Evolutionary conservation across 2,329 filamentous ascomycete species (phyloP).

Genomic region (Taxawa tesnikishii): DNA sequence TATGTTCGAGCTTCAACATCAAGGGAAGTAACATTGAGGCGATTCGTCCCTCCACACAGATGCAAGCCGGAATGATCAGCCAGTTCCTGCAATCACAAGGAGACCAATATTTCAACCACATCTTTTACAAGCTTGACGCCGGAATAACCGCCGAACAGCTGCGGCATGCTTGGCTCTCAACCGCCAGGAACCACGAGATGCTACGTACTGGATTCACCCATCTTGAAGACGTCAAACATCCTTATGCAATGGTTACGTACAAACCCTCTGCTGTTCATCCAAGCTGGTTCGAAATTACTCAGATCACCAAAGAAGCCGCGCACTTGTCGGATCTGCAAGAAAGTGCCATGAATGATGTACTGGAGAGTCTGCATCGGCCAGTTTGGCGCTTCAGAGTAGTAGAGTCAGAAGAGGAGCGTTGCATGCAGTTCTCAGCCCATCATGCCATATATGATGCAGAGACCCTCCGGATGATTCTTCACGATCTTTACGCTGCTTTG

Average conservation of each 20-base stretch:
- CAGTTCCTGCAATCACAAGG: conserved; percentile 59
- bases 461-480: conserved; percentile 54
- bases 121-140: conserved; percentile 40
- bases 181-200: conserved; percentile 51
- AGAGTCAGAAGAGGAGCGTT: conserved; percentile 9
- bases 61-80: conserved; percentile 70
- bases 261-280: conserved; percentile 18
- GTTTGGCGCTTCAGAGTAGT: conserved; percentile 52
- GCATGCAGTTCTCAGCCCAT: conserved; percentile 47
- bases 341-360: conserved; percentile 15
- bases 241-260: conserved; percentile 68
- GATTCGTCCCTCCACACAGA: conserved; percentile 63
- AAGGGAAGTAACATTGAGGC: conserved; percentile 33
- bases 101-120: conserved; percentile 61
- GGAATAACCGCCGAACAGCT: conserved; percentile 30
- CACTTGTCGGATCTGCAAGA: background rate
- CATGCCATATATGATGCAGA: conserved; percentile 80
- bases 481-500: conserved; percentile 40
- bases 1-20: conserved; percentile 22
- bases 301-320: conserved; percentile 2
- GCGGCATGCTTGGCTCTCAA: conserved; percentile 45
- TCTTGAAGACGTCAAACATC: conserved; percentile 43
- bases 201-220: conserved; percentile 63
- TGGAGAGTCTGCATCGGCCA: conserved; percentile 37
- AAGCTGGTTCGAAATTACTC: conserved; percentile 25